A percentile compares a stretch with the other conserved stretches of the same genome.
phyloP scores from a whole-genome alignment of 2,329 filamentous ascomycete genomes.

The Penicillium aurantiogriseum region DNA sequence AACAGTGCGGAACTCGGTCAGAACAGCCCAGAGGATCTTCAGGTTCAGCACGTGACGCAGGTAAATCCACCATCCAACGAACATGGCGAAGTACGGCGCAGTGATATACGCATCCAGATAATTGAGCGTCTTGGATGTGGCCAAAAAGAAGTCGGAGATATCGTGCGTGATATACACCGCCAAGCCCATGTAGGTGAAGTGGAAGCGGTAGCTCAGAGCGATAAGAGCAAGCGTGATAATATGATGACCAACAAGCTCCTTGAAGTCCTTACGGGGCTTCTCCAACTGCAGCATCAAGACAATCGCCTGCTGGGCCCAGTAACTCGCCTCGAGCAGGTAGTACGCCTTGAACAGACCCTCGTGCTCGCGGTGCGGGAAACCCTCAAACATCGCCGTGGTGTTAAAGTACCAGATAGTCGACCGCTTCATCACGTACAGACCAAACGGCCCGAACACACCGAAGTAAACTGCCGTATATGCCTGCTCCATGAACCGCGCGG shows the following conservation, averaged over 20 bases:
- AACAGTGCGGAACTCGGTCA: conserved; percentile 49
- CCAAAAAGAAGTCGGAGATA: conserved; percentile 92
- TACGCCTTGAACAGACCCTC: conserved; percentile 87
- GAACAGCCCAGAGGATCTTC: conserved; percentile 47
- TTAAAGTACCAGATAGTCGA: conserved; percentile 98
- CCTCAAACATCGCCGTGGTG: conserved; percentile 83
- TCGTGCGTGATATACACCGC: conserved; percentile 95
- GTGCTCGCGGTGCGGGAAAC: conserved; percentile 79
- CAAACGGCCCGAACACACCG: conserved; percentile 73
- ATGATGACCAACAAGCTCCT: conserved; percentile 87
- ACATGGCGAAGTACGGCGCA: conserved; percentile 79
- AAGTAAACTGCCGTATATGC: conserved; percentile 94
- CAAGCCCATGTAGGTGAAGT: conserved; percentile 93
- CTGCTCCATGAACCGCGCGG: conserved; percentile 93
- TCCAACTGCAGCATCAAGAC: conserved; percentile 83
- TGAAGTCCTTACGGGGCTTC: conserved; percentile 92
- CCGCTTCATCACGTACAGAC: conserved; percentile 84
- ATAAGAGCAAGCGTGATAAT: conserved; percentile 85
- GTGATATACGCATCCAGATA: conserved; percentile 79
- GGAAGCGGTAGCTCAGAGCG: conserved; percentile 84
- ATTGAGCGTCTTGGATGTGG: conserved; percentile 87
- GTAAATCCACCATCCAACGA: conserved; percentile 84
- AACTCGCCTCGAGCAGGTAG: conserved; percentile 89
- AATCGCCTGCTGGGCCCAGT: conserved; percentile 93
- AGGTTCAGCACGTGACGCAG: conserved; percentile 69